These are phyloP conservation scores for Arthrinium puccinioides DNA, from an alignment of 2,329 filamentous ascomycete genomes.

Conservation along the genomic window DNA sequence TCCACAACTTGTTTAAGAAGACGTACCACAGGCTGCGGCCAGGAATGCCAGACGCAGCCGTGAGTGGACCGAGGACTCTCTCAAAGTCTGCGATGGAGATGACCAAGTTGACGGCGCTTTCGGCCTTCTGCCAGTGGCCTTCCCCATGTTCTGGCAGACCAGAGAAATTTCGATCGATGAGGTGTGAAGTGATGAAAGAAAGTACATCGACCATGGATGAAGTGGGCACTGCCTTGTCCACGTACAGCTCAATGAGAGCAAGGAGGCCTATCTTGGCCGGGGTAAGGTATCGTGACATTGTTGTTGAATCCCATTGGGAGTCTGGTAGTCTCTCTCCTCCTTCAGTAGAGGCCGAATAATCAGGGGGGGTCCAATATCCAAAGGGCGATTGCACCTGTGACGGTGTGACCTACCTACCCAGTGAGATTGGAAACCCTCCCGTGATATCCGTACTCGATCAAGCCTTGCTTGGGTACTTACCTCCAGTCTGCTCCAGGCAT, in stretches of 20 bases:
- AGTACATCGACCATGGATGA: slow-evolving; percentile 68
- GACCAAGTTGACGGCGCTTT: slow-evolving; percentile 43
- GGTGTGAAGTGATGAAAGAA: slow-evolving; percentile 68
- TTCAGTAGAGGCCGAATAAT: too few relatives aligned
- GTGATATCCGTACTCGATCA: too few relatives aligned
- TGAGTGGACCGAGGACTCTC: slow-evolving; percentile 43
- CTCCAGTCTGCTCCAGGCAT: too few relatives aligned
- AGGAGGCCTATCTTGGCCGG: slow-evolving; percentile 81
- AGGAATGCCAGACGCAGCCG: slow-evolving; percentile 51
- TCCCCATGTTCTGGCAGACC: slow-evolving; percentile 20
- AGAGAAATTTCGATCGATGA: slow-evolving; percentile 44
- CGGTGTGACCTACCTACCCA: too few relatives aligned
- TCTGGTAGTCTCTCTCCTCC: too few relatives aligned
- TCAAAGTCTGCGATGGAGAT: slow-evolving; percentile 53
- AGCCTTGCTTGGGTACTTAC: too few relatives aligned
- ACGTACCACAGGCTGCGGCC: slow-evolving; percentile 83
- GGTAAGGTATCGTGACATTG: slow-evolving; percentile 78
- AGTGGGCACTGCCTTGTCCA: slow-evolving; percentile 60
- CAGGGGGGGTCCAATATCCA: too few relatives aligned
- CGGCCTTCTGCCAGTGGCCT: slow-evolving; percentile 39
- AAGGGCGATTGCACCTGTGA: too few relatives aligned
- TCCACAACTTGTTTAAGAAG: slow-evolving; percentile 76
- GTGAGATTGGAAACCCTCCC: too few relatives aligned
- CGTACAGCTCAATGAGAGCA: slow-evolving; percentile 74
- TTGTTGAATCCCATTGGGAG: background rate